Conservation (phyloP, 2,329 filamentous ascomycete species). For the Teratosphaeria nubilosa region DNA sequence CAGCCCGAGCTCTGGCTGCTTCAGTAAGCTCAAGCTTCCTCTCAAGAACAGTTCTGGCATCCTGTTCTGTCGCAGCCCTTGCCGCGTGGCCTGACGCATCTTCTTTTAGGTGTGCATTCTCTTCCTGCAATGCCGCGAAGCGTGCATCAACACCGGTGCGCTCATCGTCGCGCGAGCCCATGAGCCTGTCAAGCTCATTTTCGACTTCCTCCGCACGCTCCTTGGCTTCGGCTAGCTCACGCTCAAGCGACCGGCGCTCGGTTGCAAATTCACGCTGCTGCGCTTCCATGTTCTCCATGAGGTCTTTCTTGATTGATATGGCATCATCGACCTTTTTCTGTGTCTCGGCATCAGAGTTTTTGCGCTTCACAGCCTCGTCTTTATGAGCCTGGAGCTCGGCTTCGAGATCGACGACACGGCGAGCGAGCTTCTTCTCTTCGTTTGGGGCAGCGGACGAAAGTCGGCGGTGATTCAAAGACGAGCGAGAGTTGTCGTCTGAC, state of each 20-base stretch:
- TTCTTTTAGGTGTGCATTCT: slow-evolving; percentile 53
- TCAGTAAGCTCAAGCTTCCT: slow-evolving; percentile 32
- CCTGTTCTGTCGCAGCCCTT: slow-evolving; percentile 48
- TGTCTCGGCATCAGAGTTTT: slow-evolving; percentile 49
- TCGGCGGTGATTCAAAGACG: slow-evolving; percentile 33
- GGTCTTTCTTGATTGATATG: slow-evolving; percentile 84
- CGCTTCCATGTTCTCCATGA: slow-evolving; percentile 89
- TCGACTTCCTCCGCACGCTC: slow-evolving; percentile 77
- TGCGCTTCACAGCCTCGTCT: slow-evolving; percentile 52
- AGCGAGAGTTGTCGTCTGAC: slow-evolving; percentile 11
- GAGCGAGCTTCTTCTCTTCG: slow-evolving; percentile 51
- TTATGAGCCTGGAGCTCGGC: slow-evolving; percentile 66
- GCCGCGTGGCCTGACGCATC: slow-evolving; percentile 51
- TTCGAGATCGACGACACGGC: slow-evolving; percentile 60
- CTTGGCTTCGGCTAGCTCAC: slow-evolving; percentile 67
- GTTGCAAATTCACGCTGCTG: slow-evolving; percentile 79
- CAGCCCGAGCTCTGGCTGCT: slow-evolving; percentile 18
- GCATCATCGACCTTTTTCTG: slow-evolving; percentile 70
- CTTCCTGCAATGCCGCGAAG: slow-evolving; percentile 57
- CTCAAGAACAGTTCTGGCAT: slow-evolving; percentile 53
- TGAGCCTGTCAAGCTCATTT: slow-evolving; percentile 78
- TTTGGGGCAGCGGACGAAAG: slow-evolving; percentile 54
- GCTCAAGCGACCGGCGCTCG: slow-evolving; percentile 73
- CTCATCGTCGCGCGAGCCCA: slow-evolving; percentile 75
- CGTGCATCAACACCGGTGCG: slow-evolving; percentile 60